Conservation (phyloP, 2,329 filamentous ascomycete species). For the Penicillium verrucosum region DNA sequence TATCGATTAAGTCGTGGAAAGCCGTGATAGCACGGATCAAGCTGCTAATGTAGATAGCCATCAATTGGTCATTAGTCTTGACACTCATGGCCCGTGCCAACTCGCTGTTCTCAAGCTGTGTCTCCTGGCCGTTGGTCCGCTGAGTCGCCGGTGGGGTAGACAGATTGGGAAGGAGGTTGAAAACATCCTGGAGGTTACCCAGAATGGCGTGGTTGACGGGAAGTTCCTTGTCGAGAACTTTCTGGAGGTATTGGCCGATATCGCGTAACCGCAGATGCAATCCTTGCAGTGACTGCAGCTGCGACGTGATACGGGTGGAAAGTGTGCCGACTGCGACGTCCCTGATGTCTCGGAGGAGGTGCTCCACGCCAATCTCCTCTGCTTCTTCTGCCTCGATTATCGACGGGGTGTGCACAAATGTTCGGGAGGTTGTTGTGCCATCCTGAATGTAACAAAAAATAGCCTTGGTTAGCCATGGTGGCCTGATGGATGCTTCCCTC, state of each 20-base stretch:
- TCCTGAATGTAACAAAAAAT: conserved; percentile 57
- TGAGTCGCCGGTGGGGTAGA: conserved; percentile 70
- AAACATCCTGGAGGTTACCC: conserved; percentile 97
- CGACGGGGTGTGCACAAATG: conserved; percentile 96
- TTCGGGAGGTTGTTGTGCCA: conserved; percentile 92
- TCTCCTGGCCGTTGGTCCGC: conserved; percentile 57
- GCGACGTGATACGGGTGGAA: conserved; percentile 93
- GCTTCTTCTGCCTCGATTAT: conserved; percentile 99
- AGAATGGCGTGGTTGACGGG: conserved; percentile 97
- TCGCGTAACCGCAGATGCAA: conserved; percentile 91
- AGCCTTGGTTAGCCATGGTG: conserved; percentile 2
- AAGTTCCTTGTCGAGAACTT: conserved; percentile 87
- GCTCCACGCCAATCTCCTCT: conserved; percentile 97
- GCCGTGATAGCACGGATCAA: conserved; percentile 96
- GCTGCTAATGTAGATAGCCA: conserved; percentile 96
- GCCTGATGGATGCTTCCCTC: neutral
- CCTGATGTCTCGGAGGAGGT: conserved; percentile 93
- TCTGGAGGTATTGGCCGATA: conserved; percentile 92
- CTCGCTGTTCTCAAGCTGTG: conserved; percentile 68
- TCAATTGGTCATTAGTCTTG: conserved; percentile 98
- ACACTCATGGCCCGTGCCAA: conserved; percentile 95
- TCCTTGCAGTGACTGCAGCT: conserved; percentile 94
- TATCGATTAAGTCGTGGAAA: conserved; percentile 98
- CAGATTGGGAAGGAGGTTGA: conserved; percentile 95
- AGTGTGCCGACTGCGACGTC: conserved; percentile 96